phyloP scores from a whole-genome alignment of 495 filamentous ascomycete genomes.

The Talaromyces proteolyticus region DNA sequence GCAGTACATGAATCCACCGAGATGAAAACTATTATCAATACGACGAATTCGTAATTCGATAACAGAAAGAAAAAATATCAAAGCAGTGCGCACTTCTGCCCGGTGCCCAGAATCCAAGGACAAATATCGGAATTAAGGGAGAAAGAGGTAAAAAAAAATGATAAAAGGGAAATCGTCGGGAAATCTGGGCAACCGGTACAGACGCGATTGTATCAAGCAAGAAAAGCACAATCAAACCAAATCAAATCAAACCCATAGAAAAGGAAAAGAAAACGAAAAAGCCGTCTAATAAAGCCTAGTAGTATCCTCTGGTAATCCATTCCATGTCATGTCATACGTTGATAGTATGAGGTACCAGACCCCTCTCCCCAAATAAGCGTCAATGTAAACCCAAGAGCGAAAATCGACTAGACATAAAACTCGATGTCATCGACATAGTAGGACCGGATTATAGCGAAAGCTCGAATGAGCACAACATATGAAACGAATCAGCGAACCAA shows the following conservation, averaged over 20 bases:
- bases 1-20: neutral
- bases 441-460: no score
- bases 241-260: slow-evolving; percentile 18
- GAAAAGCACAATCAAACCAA: slow-evolving; percentile 33
- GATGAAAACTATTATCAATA: neutral
- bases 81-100: slow-evolving; percentile 47
- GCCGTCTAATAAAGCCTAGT: no score
- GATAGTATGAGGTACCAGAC: neutral
- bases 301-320: no score
- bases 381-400: no score
- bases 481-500: neutral
- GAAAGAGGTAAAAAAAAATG: slow-evolving; percentile 10
- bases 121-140: slow-evolving; percentile 13
- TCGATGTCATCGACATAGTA: no score
- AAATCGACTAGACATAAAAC: no score
- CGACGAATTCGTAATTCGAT: neutral
- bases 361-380: neutral
- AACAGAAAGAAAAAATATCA: slow-evolving; percentile 16
- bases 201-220: slow-evolving; percentile 48
- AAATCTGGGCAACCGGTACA: slow-evolving; percentile 30
- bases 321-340: neutral
- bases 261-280: slow-evolving; percentile 11
- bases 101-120: slow-evolving; percentile 27
- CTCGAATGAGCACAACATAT: neutral
- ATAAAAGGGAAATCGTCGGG: slow-evolving; percentile 18